Evolutionary conservation across 1,284 basidiomycete genomes (phyloP), one percentile per base, ranked within the genome.

Genomic region (Mycena citricolor): DNA sequence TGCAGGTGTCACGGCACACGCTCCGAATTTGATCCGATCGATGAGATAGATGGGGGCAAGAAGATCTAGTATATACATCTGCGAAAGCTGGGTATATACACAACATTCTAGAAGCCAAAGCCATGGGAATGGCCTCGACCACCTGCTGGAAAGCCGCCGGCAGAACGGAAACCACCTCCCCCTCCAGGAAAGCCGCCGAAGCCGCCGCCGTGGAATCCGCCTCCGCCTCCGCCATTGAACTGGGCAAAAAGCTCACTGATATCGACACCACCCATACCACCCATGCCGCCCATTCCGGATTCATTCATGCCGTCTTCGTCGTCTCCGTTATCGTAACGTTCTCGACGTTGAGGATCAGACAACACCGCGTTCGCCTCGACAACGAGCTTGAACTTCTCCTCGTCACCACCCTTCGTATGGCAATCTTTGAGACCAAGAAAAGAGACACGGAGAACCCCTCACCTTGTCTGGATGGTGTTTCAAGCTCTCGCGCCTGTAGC

Each of bases 381-480:
- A 12, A 89, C 83, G 17, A 90, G 75, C 61, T 92, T 91, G 74
- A 92, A 91, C 57, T 90, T 87, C 59, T 91, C 89, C 61, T 90
- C 86, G 60, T 88, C 86, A 19, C 86, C 85, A 22, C 85, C 85
- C 81, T 81, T 21, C 12, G 20, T 49, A 32, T 19, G 24, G 10
- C 34, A 12, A 17, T 25, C 5, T 10, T 19, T 7, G 14, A n/a
- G 14, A 34, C 26, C 26, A 32, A 40, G 29, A 7, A 39, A 30
- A 7, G 21, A 5, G 21, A n/a, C 29, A 44, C 34, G 28, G 49
- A 32, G 39, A 16, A 11, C 19, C 25, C 52, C 64, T n/a, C 26
- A 80, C 83, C 77, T 90, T 90, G 61, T 90, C 86, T 32, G 88
- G 89, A 66, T 92, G 90, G 56, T 90, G 87, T 54, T 83, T 86